These are phyloP conservation scores for Globisporangium apiculatum DNA, from an alignment of 352 stramenopile species.

Conservation along the genomic window DNA sequence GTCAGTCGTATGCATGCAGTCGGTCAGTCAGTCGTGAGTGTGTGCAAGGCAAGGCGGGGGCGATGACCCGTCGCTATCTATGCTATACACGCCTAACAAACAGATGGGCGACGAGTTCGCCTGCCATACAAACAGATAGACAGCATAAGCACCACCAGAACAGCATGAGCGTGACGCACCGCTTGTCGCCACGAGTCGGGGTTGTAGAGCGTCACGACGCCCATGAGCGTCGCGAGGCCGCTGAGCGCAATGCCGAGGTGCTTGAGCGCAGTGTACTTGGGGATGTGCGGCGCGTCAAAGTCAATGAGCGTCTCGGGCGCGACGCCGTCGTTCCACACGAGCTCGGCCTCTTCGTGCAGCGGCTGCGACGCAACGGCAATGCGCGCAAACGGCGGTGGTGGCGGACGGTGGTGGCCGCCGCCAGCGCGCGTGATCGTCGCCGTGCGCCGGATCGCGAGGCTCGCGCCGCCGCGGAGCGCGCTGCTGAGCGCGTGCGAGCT, in stretches of 20 bases:
- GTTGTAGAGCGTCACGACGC: slow-evolving; percentile 73
- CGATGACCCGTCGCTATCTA: no score
- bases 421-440: slow-evolving; percentile 38
- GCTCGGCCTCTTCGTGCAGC: slow-evolving; percentile 71
- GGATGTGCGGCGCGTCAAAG: slow-evolving; percentile 83
- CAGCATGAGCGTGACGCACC: slow-evolving; percentile 24
- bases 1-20: not conserved
- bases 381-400: slow-evolving; percentile 73
- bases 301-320: slow-evolving; percentile 84
- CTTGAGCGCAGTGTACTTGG: slow-evolving; percentile 65
- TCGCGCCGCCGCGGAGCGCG: slow-evolving; percentile 53
- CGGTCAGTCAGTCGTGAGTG: not conserved
- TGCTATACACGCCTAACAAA: no score
- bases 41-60: no score
- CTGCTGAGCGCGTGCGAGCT: slow-evolving; percentile 54
- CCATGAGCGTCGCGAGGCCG: slow-evolving; percentile 63
- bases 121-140: no score
- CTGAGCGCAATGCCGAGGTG: slow-evolving; percentile 54
- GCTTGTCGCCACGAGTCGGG: slow-evolving; percentile 75
- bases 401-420: slow-evolving; percentile 43
- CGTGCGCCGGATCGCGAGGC: slow-evolving; percentile 42
- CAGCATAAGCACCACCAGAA: not conserved
- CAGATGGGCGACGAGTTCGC: no score
- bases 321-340: slow-evolving; percentile 86
- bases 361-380: slow-evolving; percentile 51